These are phyloP conservation scores for Yarrowia hollandica DNA, from an alignment of 805 yeast genomes.

Conservation along the genomic window DNA sequence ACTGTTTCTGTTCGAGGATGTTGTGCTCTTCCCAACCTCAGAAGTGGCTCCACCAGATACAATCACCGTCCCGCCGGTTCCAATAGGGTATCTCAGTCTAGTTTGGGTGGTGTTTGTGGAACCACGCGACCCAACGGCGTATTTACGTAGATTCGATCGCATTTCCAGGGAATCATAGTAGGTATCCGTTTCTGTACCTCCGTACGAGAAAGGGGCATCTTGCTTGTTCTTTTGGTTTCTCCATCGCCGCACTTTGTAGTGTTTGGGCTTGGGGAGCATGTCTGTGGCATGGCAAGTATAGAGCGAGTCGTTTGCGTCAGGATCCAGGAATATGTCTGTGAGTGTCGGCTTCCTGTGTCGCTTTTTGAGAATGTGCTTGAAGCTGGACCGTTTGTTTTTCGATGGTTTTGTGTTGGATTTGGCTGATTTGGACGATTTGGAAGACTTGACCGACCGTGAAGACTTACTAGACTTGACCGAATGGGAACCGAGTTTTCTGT, in stretches of 20 bases:
- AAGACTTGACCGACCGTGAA: background rate
- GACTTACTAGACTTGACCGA: background rate
- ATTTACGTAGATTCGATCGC: background rate
- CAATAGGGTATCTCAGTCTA: background rate
- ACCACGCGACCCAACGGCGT: background rate
- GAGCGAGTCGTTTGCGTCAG: constrained; percentile 18
- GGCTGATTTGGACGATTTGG: background rate
- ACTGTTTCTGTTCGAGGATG: background rate
- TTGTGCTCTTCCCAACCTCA: background rate
- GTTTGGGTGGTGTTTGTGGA: constrained; percentile 16
- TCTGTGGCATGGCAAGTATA: constrained; percentile 15
- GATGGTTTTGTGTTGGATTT: background rate
- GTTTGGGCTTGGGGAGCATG: constrained; percentile 17
- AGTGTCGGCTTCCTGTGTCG: constrained; percentile 4
- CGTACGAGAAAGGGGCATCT: background rate
- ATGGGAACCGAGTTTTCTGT: background rate
- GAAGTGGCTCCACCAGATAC: background rate
- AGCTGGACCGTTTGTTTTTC: background rate
- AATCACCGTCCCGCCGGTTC: background rate
- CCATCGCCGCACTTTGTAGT: constrained; percentile 18
- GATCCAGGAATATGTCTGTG: constrained; percentile 25
- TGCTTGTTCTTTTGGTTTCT: background rate
- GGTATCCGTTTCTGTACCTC: background rate
- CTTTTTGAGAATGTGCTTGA: background rate
- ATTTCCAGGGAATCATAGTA: constrained; percentile 8